Evolutionary conservation across 2,329 filamentous ascomycete species (phyloP), one percentile per base, ranked within the genome.

Genomic region (Daldinia sp.): DNA sequence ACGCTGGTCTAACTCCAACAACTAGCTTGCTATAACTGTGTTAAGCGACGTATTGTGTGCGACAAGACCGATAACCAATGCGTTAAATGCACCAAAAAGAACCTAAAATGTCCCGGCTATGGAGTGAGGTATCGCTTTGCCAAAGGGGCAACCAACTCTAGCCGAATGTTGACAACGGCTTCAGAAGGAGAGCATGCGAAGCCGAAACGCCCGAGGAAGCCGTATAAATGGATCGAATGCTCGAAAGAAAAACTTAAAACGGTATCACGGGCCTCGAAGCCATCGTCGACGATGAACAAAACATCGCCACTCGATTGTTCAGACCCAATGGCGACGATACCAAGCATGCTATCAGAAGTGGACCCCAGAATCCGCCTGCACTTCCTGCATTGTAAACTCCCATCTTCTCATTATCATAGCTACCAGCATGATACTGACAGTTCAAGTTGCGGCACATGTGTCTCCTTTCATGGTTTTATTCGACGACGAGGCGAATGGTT

Each of bases 61-160:
- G 64, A 67, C 20, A 63, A 63, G 48, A 63, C 64, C 10, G 64
- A 60, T 3, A 59, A 35, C 42, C 48, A 42, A 7, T 67, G 64
- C 20, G 44, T 26, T 44, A 67, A 63, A 44, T 67, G 64, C 37
- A 53, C 64, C 4, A 67, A 62, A 41, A 63, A 58, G 59, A 62
- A 67, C 33, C 26, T 67, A n/a, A 44, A 46, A 13, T 67, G 64
- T 58, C 64, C 64, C 1, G 59, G 64, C 4, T 67, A 61, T 37
- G 64, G 64, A 23, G 35, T 65, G 50, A 65, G 64, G 39, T 67
- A 67, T 53, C 64, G 64, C 42, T 67, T 67, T 37, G 59, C 64
- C 12, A 67, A 58, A 41, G 59, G 39, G 18, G 18, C 53, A n/a
- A 54, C 64, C n/a, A 59, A 42, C 37, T 66, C 58, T 51, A 66